Evolutionary conservation across 441 rosid species (phyloP).

Genomic region (Euphorbia celastroides): DNA sequence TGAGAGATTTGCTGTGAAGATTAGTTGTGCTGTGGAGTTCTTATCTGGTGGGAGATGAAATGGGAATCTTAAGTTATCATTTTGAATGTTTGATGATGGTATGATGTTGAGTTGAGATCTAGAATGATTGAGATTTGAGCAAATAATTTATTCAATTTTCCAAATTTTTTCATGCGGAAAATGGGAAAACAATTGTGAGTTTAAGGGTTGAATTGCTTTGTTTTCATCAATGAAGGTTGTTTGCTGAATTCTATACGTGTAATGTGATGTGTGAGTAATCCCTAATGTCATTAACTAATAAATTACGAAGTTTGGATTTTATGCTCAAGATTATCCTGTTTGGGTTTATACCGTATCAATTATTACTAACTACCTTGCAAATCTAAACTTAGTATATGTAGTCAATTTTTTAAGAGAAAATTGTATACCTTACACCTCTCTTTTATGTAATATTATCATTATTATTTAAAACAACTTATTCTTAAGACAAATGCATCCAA

Average conservation of each 20-base stretch:
- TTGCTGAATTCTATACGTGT: not conserved
- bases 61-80: not conserved
- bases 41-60: not conserved
- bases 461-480: too few species aligned
- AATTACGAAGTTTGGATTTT: too few species aligned
- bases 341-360: too few species aligned
- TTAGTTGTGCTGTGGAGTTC: not conserved
- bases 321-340: too few species aligned
- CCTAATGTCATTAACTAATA: not conserved
- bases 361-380: too few species aligned
- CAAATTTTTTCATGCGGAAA: not conserved
- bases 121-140: not conserved
- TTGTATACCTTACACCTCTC: too few species aligned
- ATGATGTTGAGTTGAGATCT: constrained; percentile 1
- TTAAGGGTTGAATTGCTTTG: not conserved
- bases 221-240: not conserved
- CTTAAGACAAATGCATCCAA: too few species aligned
- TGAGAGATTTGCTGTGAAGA: too few species aligned
- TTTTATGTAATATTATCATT: too few species aligned
- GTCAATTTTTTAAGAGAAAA: too few species aligned
- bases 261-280: too few species aligned
- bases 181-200: not conserved
- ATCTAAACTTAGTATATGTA: too few species aligned
- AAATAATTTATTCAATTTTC: not conserved
- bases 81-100: not conserved